Evolutionary conservation across 2,329 filamentous ascomycete species (phyloP), one percentile per base, ranked within the genome.

Genomic region (Sporothrix brasiliensis): DNA sequence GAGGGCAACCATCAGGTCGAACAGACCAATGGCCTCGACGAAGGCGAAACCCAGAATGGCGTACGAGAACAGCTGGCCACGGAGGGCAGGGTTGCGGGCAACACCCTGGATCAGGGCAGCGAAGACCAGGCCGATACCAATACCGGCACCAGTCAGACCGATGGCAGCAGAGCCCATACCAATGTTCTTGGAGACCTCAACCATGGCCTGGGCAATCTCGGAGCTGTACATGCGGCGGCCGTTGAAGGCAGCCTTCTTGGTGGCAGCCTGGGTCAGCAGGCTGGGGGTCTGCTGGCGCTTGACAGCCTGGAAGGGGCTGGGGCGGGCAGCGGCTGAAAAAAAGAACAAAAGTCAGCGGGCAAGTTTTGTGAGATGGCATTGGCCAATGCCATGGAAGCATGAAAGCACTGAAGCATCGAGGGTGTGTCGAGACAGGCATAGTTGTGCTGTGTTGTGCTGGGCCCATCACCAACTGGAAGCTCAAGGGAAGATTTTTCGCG

Each of bases 41-140:
- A 88, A 87, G 78, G 86, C 86, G 81, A 88, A 88, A 80, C 86
- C 86, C 78, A 88, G 80, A 82, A 88, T 86, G 82, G 86, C 86
- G 82, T 88, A 88, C 75, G 84, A 83, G 85, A 88, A 97, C 81
- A 97, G 92, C 89, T 96, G 93, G 83, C 92, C 92, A 86, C 92
- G 91, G 86, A 96, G 92, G 81, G 91, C 91, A 80, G 92, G 92
- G 92, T 97, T 97, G 87, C 92, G 92, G 87, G 92, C 92, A 83
- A 95, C 92, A 86, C 89, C 89, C 84, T 92, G 90, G 81, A 96
- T 88, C 82, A 96, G 92, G 80, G 92, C 90, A 81, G 91, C 92
- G 89, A 96, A 96, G 81, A 96, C 92, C 81, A 94, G 89, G 88
- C 92, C 92, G 85, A 95, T 96, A 92, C 92, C 92, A 83, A 95